Percentiles rank a stretch among this genome's conserved stretches.
phyloP scores from a whole-genome alignment of 108 stramenopile species.

The Skeletonema costatum region DNA sequence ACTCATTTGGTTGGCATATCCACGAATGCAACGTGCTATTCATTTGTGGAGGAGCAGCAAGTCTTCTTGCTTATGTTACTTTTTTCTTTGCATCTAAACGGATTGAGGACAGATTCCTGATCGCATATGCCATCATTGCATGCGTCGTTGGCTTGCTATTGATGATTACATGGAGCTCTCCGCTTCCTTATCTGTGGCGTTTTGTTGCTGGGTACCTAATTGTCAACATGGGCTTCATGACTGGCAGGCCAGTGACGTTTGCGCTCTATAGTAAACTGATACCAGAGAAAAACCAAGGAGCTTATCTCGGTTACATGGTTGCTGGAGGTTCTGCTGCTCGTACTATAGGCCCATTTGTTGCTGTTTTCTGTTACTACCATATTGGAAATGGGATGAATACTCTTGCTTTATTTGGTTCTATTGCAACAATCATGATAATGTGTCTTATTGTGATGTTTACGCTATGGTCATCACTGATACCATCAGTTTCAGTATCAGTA shows the following conservation, averaged over 20 bases:
- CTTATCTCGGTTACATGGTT: constrained; percentile 22
- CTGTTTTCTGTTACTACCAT: constrained; percentile 7
- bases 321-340: constrained; percentile 15
- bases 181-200: neutral
- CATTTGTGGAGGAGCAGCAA: constrained; percentile 2
- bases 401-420: neutral
- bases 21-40: neutral
- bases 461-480: neutral
- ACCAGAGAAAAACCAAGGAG: constrained; percentile 8
- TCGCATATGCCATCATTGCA: neutral
- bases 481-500: neutral
- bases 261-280: constrained; percentile 22
- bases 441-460: neutral
- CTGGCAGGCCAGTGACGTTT: constrained; percentile 19
- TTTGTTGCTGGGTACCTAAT: constrained; percentile 12
- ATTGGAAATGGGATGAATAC: neutral
- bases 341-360: constrained; percentile 12
- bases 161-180: constrained; percentile 7
- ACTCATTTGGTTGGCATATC: constrained; percentile 3
- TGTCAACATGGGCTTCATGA: constrained; percentile 25
- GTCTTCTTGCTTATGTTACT: constrained; percentile 9
- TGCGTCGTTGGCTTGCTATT: constrained; percentile 10
- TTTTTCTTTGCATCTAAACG: constrained; percentile 16
- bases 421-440: constrained; percentile 4
- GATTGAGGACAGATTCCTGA: constrained; percentile 15